These are phyloP conservation scores for Pontederia crassipes DNA, from an alignment of 176 grass and related monocot species.

Conservation along the genomic window DNA sequence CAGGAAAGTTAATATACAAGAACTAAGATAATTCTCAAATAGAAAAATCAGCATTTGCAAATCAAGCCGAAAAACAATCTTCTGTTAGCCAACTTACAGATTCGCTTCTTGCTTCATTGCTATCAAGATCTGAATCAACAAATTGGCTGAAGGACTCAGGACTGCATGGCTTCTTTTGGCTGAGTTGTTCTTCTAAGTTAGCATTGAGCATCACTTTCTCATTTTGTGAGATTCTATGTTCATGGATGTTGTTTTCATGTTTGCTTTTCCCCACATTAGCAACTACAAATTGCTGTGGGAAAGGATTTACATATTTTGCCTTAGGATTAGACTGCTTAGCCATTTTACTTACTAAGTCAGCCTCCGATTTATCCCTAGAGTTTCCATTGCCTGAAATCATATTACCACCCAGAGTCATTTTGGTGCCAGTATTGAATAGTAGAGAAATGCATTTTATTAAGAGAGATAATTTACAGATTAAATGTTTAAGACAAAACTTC, in stretches of 20 bases:
- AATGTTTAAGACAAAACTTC: background rate
- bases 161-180: slow-evolving; percentile 36
- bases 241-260: background rate
- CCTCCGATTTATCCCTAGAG: slow-evolving; percentile 30
- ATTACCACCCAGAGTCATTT: slow-evolving; percentile 32
- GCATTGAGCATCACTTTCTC: slow-evolving; percentile 22
- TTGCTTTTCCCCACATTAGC: slow-evolving; percentile 15
- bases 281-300: slow-evolving; percentile 17
- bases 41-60: background rate
- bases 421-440: slow-evolving; percentile 26
- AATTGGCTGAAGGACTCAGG: slow-evolving; percentile 48
- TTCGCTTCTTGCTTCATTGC: slow-evolving; percentile 52
- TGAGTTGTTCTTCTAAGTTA: slow-evolving; percentile 11
- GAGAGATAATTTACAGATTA: background rate
- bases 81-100: slow-evolving; percentile 26
- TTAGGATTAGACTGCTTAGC: slow-evolving; percentile 28
- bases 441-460: background rate
- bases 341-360: slow-evolving; percentile 26
- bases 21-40: background rate
- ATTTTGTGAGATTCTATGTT: slow-evolving; percentile 7
- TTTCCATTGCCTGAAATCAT: slow-evolving; percentile 37
- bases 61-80: too few relatives aligned
- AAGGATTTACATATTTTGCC: slow-evolving; percentile 25
- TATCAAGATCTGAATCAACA: slow-evolving; percentile 55
- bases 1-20: background rate